phyloP scores from a whole-genome alignment of 805 yeast genomes.

The Candida cerambycidarum region DNA sequence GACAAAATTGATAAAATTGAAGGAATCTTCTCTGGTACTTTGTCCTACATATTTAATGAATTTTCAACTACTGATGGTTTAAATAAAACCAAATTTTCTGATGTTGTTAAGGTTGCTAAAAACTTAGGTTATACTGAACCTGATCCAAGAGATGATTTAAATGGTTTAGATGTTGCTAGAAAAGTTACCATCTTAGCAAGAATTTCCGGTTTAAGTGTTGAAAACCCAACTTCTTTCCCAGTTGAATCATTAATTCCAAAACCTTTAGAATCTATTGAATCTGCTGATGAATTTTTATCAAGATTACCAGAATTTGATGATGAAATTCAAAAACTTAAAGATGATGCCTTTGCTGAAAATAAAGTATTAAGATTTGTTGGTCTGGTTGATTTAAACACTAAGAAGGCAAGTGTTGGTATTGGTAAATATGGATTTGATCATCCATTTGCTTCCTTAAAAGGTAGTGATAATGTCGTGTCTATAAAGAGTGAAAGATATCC shows the following conservation, averaged over 20 bases:
- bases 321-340: conserved; percentile 74
- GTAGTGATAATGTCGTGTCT: conserved; percentile 93
- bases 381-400: conserved; percentile 72
- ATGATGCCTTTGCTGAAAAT: conserved; percentile 75
- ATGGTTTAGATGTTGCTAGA: conserved; percentile 98
- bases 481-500: conserved; percentile 89
- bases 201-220: conserved; percentile 80
- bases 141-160: conserved; percentile 98
- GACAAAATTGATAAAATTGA: conserved; percentile 89
- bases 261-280: conserved; percentile 68
- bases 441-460: conserved; percentile 94
- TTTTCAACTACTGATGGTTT: conserved; percentile 69
- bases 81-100: conserved; percentile 73
- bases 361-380: conserved; percentile 95
- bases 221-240: conserved; percentile 88
- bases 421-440: conserved; percentile 84
- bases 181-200: conserved; percentile 96
- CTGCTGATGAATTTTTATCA: conserved; percentile 76
- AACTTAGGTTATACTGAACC: conserved; percentile 96
- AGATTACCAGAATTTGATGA: conserved; percentile 81
- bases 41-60: conserved; percentile 92
- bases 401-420: conserved; percentile 79
- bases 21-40: conserved; percentile 95
- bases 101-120: conserved; percentile 86
- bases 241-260: conserved; percentile 92